A percentile compares a stretch with the other conserved stretches of the same genome.
phyloP scores from a whole-genome alignment of 805 yeast genomes.

The Brettanomyces nanus region DNA sequence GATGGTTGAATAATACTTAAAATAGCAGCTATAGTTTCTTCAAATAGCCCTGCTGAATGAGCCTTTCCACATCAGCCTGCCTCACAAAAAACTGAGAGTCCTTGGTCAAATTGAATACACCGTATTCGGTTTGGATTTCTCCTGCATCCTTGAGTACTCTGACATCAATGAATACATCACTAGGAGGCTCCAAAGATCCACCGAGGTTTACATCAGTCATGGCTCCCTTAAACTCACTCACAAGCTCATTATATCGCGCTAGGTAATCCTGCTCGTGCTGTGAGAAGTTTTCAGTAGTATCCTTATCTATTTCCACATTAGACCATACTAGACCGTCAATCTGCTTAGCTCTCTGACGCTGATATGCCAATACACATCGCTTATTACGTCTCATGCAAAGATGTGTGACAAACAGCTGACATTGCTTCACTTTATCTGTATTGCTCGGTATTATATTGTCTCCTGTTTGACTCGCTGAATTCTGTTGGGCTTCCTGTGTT shows the following conservation, averaged over 20 bases:
- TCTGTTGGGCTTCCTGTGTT: conserved; percentile 21
- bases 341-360: conserved; percentile 58
- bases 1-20: conserved; percentile 5
- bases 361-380: conserved; percentile 81
- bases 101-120: conserved; percentile 86
- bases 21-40: conserved; percentile 36
- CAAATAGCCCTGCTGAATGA: conserved; percentile 89
- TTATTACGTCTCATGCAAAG: conserved; percentile 82
- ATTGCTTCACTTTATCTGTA: conserved; percentile 42
- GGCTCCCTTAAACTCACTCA: conserved; percentile 69
- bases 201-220: conserved; percentile 79
- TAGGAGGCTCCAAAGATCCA: conserved; percentile 87
- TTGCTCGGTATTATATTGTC: conserved; percentile 24
- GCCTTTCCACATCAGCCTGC: conserved; percentile 86
- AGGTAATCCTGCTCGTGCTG: conserved; percentile 76
- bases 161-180: conserved; percentile 87
- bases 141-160: conserved; percentile 92
- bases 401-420: conserved; percentile 62
- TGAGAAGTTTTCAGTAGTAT: conserved; percentile 44
- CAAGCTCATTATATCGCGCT: conserved; percentile 58
- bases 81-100: conserved; percentile 93
- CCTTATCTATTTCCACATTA: conserved; percentile 41
- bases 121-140: conserved; percentile 95
- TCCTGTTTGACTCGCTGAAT: conserved; percentile 10
- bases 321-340: conserved; percentile 69